Percentiles rank a stretch among this genome's conserved stretches.
These are phyloP conservation scores for Suhomyces guaymorum DNA, from an alignment of 1,139 yeast species.

Conservation along the genomic window DNA sequence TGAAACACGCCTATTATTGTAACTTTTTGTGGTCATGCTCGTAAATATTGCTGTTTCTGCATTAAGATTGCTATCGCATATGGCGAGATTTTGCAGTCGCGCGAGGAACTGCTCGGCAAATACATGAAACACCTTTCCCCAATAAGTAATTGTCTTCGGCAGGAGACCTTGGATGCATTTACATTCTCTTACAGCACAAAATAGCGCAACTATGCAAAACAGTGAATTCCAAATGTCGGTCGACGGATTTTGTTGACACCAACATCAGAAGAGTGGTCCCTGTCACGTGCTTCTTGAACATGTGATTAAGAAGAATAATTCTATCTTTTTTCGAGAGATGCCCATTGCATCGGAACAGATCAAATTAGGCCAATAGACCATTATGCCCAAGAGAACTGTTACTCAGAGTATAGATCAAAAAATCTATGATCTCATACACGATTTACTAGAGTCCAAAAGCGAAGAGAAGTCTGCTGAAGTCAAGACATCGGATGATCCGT, in stretches of 20 bases:
- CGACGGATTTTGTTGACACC: too few species aligned
- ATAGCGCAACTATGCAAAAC: too few species aligned
- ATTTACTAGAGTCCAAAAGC: conserved; percentile 54
- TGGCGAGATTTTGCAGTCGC: background rate
- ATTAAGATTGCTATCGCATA: conserved; percentile 3
- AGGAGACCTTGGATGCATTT: too few species aligned
- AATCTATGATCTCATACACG: conserved; percentile 49
- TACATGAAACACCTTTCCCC: too few species aligned
- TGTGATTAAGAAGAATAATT: too few species aligned
- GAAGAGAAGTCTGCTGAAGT: conserved; percentile 25
- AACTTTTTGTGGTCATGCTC: conserved; percentile 1
- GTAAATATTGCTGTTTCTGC: conserved; percentile 1
- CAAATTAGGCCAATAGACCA: conserved; percentile 18
- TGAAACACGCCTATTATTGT: too few species aligned
- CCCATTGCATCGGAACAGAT: background rate
- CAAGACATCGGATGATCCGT: conserved; percentile 30
- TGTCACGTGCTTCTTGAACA: background rate
- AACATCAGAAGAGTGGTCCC: too few species aligned
- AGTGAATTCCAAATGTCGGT: too few species aligned
- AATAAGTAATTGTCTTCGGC: too few species aligned
- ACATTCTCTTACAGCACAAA: too few species aligned
- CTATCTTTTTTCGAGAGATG: conserved; percentile 8
- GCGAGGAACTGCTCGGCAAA: background rate
- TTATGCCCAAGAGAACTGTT: conserved; percentile 19
- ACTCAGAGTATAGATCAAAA: conserved; percentile 49